Conservation (phyloP, 1,284 basidiomycete genomes). For the Amylostereum chailletii region DNA sequence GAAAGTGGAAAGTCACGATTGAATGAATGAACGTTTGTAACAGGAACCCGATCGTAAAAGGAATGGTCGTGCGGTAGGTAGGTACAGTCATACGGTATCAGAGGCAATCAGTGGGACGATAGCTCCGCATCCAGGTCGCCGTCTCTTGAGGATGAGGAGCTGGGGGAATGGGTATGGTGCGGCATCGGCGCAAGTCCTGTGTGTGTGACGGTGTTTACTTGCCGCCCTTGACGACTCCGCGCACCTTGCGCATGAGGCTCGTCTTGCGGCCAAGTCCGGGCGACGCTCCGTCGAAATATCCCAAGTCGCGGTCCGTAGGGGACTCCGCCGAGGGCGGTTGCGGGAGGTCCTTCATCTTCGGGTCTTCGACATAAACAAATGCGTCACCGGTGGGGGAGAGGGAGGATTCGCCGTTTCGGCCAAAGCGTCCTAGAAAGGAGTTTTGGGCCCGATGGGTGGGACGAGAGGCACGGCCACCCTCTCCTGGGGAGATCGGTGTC, state of each 20-base stretch:
- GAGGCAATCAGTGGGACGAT: too few species aligned
- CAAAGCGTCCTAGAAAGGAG: constrained; percentile 68
- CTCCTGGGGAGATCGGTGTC: constrained; percentile 40
- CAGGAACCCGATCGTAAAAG: too few species aligned
- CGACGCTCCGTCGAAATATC: constrained; percentile 41
- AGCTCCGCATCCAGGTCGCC: too few species aligned
- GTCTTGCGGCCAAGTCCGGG: constrained; percentile 46
- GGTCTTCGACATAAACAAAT: constrained; percentile 58
- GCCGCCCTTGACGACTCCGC: constrained; percentile 54
- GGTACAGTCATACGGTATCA: too few species aligned
- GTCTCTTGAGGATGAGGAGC: too few species aligned
- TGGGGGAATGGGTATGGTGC: too few species aligned
- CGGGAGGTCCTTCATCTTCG: constrained; percentile 57
- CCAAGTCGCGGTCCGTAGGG: constrained; percentile 11
- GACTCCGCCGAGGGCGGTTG: constrained; percentile 28
- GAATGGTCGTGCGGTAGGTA: too few species aligned
- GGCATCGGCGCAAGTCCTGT: too few species aligned
- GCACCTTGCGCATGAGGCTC: constrained; percentile 72
- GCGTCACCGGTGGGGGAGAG: constrained; percentile 34
- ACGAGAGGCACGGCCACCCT: constrained; percentile 27
- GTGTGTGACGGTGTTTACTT: constrained; percentile 22
- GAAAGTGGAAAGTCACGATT: too few species aligned
- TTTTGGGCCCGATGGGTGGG: constrained; percentile 63
- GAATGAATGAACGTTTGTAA: too few species aligned
- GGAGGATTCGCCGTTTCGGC: constrained; percentile 21